Conservation (phyloP, 192 early-diverging fungal genomes). For the Chytriomyces sp. region DNA sequence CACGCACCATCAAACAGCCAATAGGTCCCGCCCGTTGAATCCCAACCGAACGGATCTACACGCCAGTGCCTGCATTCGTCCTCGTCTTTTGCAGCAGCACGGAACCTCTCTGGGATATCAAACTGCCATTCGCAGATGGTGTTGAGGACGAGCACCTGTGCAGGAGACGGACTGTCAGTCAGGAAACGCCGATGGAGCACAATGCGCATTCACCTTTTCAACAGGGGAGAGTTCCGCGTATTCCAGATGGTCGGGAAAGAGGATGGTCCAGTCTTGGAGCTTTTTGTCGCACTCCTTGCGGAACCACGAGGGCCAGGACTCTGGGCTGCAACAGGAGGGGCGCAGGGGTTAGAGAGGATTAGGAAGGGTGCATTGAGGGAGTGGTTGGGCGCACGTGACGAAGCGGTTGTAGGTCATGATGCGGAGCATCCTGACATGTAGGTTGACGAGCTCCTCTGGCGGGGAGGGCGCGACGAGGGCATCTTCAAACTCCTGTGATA, state of each 20-base stretch:
- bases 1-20: conserved; percentile 78
- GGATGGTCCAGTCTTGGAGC: conserved; percentile 34
- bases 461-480: conserved; percentile 23
- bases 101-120: conserved; percentile 68
- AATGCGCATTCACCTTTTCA: conserved; percentile 54
- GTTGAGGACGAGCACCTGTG: conserved; percentile 43
- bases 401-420: conserved; percentile 53
- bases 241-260: conserved; percentile 47
- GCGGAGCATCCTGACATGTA: conserved; percentile 53
- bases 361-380: not conserved
- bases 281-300: conserved; percentile 39
- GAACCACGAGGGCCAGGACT: conserved; percentile 40
- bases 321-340: conserved; percentile 28
- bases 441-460: conserved; percentile 28
- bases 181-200: too few relatives aligned
- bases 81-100: conserved; percentile 51
- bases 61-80: conserved; percentile 69
- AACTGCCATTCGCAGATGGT: conserved; percentile 67
- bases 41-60: conserved; percentile 74
- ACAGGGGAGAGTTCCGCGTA: conserved; percentile 48
- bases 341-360: not conserved
- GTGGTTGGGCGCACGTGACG: conserved; percentile 35
- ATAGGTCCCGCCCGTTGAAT: conserved; percentile 67
- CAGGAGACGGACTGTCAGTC: too few relatives aligned
- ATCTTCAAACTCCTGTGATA: conserved; percentile 36